Conservation (phyloP, 2,329 filamentous ascomycete genomes). For the Aspergillus sp. region DNA sequence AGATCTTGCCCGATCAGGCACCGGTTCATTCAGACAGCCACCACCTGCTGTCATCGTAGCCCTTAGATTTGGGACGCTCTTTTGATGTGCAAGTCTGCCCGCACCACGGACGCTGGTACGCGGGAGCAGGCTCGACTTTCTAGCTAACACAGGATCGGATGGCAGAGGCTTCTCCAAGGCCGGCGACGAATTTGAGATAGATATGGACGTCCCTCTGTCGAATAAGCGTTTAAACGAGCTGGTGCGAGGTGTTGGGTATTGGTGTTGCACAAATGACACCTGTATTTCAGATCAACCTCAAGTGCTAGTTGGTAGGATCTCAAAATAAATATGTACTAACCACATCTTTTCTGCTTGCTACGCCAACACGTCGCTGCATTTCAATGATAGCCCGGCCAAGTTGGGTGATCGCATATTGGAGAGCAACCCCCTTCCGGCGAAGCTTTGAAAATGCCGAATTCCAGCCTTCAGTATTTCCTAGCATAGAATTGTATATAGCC, state of each 20-base stretch:
- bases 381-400: constrained; percentile 77
- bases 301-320: background rate
- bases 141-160: constrained; percentile 22
- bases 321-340: constrained; percentile 53
- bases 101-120: constrained; percentile 12
- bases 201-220: constrained; percentile 15
- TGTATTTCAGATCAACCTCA: constrained; percentile 9
- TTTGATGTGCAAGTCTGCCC: constrained; percentile 10
- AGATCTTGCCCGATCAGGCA: constrained; percentile 23
- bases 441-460: constrained; percentile 74
- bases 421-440: constrained; percentile 67
- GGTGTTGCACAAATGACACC: constrained; percentile 22
- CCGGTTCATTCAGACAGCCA: constrained; percentile 13
- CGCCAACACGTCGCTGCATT: constrained; percentile 81
- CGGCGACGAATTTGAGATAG: background rate
- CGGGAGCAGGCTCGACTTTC: constrained; percentile 10
- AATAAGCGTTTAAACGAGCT: constrained; percentile 29
- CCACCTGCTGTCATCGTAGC: constrained; percentile 14
- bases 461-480: constrained; percentile 90
- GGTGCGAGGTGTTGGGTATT: constrained; percentile 12
- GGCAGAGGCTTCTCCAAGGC: constrained; percentile 33
- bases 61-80: constrained; percentile 20
- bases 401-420: constrained; percentile 69
- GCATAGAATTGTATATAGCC: constrained; percentile 85
- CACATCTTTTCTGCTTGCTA: constrained; percentile 71